These are phyloP conservation scores for Letharia lupina DNA, from an alignment of 495 filamentous ascomycete species.

Conservation along the genomic window DNA sequence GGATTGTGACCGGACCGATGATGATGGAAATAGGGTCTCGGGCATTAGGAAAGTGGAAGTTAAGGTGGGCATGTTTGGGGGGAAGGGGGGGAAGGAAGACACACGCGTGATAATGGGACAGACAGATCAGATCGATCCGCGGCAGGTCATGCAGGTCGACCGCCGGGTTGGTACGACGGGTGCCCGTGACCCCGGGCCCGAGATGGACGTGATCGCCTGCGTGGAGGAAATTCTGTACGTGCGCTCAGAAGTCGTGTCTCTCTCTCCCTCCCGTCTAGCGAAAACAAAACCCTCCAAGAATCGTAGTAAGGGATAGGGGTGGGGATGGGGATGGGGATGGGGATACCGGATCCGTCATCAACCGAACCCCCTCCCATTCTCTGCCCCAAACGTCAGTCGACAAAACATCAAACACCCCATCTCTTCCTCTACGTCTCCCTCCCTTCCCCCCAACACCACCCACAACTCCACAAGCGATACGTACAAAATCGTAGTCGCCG, in stretches of 20 bases:
- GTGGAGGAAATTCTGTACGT: conserved; percentile 54
- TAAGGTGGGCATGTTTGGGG: background rate
- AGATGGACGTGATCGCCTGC: conserved; percentile 61
- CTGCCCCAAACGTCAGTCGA: conserved; percentile 19
- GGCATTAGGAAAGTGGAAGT: background rate
- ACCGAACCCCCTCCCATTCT: conserved; percentile 52
- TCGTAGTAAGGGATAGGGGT: background rate
- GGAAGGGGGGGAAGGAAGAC: conserved; percentile 3
- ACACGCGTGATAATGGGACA: conserved; percentile 58
- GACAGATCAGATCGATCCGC: conserved; percentile 49
- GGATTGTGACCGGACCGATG: no score
- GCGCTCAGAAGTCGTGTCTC: background rate
- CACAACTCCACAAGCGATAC: background rate
- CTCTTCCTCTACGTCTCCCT: no score
- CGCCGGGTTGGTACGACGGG: conserved; percentile 49
- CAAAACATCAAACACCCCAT: background rate
- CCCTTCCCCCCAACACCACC: background rate
- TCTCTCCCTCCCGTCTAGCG: background rate
- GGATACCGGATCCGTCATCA: conserved; percentile 51
- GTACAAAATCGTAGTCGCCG: conserved; percentile 55
- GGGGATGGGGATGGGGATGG: background rate
- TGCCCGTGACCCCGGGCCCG: conserved; percentile 46
- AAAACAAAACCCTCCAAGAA: background rate
- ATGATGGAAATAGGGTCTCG: background rate
- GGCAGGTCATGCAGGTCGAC: conserved; percentile 56